Evolutionary conservation across 352 stramenopile genomes (phyloP).

Genomic region (Phytophthora rubi): DNA sequence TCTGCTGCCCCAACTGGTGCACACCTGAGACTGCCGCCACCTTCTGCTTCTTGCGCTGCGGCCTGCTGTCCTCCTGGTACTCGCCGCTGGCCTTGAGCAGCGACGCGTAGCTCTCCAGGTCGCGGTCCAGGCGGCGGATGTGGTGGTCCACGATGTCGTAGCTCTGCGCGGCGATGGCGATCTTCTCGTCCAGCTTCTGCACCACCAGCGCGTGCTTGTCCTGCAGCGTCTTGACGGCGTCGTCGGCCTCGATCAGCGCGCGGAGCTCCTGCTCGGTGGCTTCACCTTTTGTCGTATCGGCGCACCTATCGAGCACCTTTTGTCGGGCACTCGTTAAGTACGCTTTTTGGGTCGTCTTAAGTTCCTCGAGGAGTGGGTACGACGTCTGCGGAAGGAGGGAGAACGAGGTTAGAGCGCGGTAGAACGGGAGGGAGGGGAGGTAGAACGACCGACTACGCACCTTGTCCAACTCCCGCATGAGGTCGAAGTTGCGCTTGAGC

Average conservation of each 20-base stretch:
- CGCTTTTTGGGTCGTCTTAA: slow-evolving; percentile 65
- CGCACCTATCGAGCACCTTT: slow-evolving; percentile 70
- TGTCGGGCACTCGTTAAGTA: slow-evolving; percentile 67
- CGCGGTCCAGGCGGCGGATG: slow-evolving; percentile 80
- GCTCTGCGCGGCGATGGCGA: slow-evolving; percentile 84
- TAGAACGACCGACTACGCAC: slow-evolving; percentile 29
- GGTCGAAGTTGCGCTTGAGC: slow-evolving; percentile 91
- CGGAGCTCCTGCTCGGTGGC: slow-evolving; percentile 71
- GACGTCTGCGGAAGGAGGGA: slow-evolving; percentile 50
- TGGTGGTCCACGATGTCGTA: slow-evolving; percentile 91
- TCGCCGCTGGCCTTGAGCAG: slow-evolving; percentile 81
- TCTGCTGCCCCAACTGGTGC: slow-evolving; percentile 16
- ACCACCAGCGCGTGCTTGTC: slow-evolving; percentile 75
- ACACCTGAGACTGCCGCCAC: slow-evolving; percentile 28
- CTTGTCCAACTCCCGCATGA: slow-evolving; percentile 90
- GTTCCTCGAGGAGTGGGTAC: slow-evolving; percentile 79
- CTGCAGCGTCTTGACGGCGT: slow-evolving; percentile 46
- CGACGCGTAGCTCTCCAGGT: slow-evolving; percentile 75
- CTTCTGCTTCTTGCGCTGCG: slow-evolving; percentile 61
- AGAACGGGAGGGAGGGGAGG: background rate
- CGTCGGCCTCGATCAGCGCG: slow-evolving; percentile 68
- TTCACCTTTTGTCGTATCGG: slow-evolving; percentile 51
- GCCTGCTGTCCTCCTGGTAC: slow-evolving; percentile 76
- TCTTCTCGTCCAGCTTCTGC: slow-evolving; percentile 90
- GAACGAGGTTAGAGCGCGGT: slow-evolving; percentile 1